phyloP scores from a whole-genome alignment of 805 yeast genomes.

The Blastobotrys terrestris region DNA sequence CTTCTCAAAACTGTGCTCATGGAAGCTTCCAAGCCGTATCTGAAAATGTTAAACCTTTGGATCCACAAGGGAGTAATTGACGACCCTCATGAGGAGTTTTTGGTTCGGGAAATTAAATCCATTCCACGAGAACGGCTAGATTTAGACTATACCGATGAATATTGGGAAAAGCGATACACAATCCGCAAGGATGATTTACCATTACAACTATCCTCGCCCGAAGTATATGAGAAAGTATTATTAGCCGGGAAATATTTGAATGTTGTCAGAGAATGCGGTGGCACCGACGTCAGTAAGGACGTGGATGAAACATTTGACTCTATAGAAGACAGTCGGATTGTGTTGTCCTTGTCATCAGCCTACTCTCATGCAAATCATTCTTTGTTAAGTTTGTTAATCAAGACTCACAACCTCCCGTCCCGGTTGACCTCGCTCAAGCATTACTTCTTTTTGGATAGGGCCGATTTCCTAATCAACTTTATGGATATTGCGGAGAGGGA shows the following conservation, averaged over 20 bases:
- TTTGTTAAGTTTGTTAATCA: slow-evolving; percentile 49
- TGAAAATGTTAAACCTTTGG: slow-evolving; percentile 74
- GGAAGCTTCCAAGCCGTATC: slow-evolving; percentile 55
- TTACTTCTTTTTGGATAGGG: slow-evolving; percentile 51
- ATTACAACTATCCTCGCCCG: slow-evolving; percentile 49
- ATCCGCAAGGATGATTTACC: slow-evolving; percentile 71
- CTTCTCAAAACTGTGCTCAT: slow-evolving; percentile 51
- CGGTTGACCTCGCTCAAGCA: slow-evolving; percentile 48
- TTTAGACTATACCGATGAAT: slow-evolving; percentile 31
- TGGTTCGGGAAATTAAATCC: slow-evolving; percentile 43
- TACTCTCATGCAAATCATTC: slow-evolving; percentile 61
- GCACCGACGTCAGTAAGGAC: slow-evolving; percentile 32
- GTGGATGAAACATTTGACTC: slow-evolving; percentile 28
- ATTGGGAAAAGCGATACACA: slow-evolving; percentile 52
- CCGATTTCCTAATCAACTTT: slow-evolving; percentile 47
- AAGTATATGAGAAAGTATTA: slow-evolving; percentile 57
- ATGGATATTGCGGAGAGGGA: slow-evolving; percentile 47
- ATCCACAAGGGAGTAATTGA: slow-evolving; percentile 61
- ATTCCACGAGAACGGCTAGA: slow-evolving; percentile 23
- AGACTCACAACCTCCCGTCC: slow-evolving; percentile 50
- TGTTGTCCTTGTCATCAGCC: slow-evolving; percentile 51
- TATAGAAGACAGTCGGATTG: slow-evolving; percentile 41
- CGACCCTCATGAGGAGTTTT: slow-evolving; percentile 79
- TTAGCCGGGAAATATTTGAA: slow-evolving; percentile 82
- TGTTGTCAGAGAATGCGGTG: slow-evolving; percentile 58